Percentiles rank a stretch among this genome's conserved stretches.
These are phyloP conservation scores for Amyloporia xantha DNA, from an alignment of 768 basidiomycete species.

Conservation along the genomic window DNA sequence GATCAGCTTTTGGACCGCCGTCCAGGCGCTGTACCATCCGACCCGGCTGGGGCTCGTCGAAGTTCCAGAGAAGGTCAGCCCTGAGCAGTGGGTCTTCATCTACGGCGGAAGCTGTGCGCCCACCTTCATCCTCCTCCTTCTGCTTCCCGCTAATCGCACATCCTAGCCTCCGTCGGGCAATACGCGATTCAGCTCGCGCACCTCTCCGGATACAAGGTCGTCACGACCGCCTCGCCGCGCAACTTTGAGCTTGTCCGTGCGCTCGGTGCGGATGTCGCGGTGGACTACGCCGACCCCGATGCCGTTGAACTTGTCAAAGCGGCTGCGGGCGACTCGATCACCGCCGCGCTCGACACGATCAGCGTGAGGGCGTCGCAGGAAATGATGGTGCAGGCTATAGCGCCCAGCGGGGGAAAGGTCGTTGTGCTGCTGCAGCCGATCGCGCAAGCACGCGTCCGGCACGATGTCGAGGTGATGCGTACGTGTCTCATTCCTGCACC, in stretches of 20 bases:
- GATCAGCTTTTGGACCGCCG: constrained; percentile 16
- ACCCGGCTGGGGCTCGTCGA: constrained; percentile 16
- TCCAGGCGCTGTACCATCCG: constrained; percentile 20
- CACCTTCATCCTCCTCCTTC: constrained; percentile 15
- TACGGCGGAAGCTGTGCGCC: constrained; percentile 22
- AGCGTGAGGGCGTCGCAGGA: constrained; percentile 6
- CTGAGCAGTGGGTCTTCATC: constrained; percentile 20
- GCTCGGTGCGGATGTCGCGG: constrained; percentile 30
- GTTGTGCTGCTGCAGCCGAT: constrained; percentile 4
- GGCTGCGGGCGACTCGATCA: constrained; percentile 9
- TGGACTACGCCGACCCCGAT: constrained; percentile 23
- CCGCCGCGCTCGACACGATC: constrained; percentile 11
- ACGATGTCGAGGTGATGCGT: constrained; percentile 13
- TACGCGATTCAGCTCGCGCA: constrained; percentile 24
- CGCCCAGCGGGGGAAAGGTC: constrained; percentile 5
- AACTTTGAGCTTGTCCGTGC: constrained; percentile 30
- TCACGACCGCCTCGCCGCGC: constrained; percentile 26
- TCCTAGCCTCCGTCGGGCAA: constrained; percentile 25
- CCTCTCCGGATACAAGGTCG: constrained; percentile 24
- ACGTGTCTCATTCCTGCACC: constrained; percentile 3
- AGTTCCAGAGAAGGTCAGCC: constrained; percentile 10
- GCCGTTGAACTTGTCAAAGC: constrained; percentile 11
- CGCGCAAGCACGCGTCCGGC: constrained; percentile 7
- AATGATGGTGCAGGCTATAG: constrained; percentile 3
- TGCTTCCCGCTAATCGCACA: constrained; percentile 7